Evolutionary conservation across 2,329 filamentous ascomycete species (phyloP), one percentile per base, ranked within the genome.

Genomic region (Pyrenophora teres): DNA sequence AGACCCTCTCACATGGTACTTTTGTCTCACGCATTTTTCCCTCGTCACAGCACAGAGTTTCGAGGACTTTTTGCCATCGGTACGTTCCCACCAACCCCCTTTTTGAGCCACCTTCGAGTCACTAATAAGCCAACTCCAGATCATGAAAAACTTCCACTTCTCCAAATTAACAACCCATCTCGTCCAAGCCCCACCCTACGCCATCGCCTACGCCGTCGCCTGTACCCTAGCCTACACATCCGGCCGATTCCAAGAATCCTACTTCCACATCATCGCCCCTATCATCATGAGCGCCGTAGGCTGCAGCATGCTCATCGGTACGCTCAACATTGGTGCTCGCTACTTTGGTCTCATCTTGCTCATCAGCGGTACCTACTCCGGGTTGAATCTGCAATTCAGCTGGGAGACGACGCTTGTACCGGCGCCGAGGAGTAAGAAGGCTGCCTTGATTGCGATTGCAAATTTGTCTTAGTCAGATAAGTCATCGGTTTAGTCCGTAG

Each of bases 371-470:
- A 71, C 74, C 0, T 77, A 73, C 57, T 71, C 65, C 41, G 73
- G 73, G 10, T 68, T 76, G 5, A 76, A 76, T 39, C 56, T 77
- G 30, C 74, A 77, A 53, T 62, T 77, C 1, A 73, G 74, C 0
- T 78, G 75, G 76, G 75, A 77, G 42, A 76, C 75, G 0, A 76
- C 73, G 0, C 65, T 77, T 0, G 74, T 78, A 0, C 75, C 76
- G 2, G 65, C 70, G 0, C 75, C 76, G 0, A 66, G 75, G 1
- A 74, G 67, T 9, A 78, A 78, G 50, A 69, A 72, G 31, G 76
- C 76, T 0, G 76, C 75, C 0, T 68, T 78, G 1, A 74, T 78
- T 40, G 76, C 76, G 0, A 76, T 77, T 38, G 74, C 76, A 4
- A 77, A 78, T 41, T 41, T 75, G 70, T 30, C 68, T 76, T 1